Evolutionary conservation across 75 land plant genomes (phyloP).

Genomic region (Azolla pinnata): DNA sequence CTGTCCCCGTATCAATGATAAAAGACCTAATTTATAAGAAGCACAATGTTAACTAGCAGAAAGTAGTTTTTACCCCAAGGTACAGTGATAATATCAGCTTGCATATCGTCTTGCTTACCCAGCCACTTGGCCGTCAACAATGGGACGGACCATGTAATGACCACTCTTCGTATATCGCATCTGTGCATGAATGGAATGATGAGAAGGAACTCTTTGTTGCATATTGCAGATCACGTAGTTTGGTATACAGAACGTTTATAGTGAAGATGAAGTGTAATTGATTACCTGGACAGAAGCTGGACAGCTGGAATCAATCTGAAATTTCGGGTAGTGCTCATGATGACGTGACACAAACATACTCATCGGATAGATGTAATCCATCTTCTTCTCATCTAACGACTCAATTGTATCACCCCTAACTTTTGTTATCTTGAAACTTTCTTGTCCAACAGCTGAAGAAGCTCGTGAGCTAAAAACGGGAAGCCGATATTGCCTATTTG

Average conservation of each 20-base stretch:
- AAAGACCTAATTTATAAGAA: slow-evolving; percentile 22
- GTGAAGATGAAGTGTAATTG: neutral
- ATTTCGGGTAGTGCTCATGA: slow-evolving; percentile 8
- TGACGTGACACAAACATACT: slow-evolving; percentile 14
- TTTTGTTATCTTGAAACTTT: slow-evolving; percentile 2
- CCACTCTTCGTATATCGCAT: slow-evolving; percentile 27
- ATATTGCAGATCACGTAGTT: too few species aligned
- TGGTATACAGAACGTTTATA: neutral
- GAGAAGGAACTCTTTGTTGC: too few species aligned
- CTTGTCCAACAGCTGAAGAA: slow-evolving; percentile 21
- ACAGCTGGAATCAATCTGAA: slow-evolving; percentile 8
- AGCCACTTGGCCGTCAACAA: slow-evolving; percentile 31
- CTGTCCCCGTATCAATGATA: slow-evolving; percentile 21
- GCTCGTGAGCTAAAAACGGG: slow-evolving; percentile 13
- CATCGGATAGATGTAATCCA: too few species aligned
- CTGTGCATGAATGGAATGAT: slow-evolving; percentile 14
- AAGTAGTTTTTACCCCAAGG: neutral
- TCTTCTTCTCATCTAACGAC: too few species aligned
- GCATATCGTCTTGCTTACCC: slow-evolving; percentile 18
- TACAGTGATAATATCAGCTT: neutral
- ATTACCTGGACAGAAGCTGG: slow-evolving; percentile 22
- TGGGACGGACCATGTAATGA: slow-evolving; percentile 30
- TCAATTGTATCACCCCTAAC: too few species aligned
- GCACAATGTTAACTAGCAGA: slow-evolving; percentile 1
- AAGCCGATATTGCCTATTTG: slow-evolving; percentile 11